These are phyloP conservation scores for Ophiosphaerella narmari DNA, from an alignment of 2,329 filamentous ascomycete genomes.

Conservation along the genomic window DNA sequence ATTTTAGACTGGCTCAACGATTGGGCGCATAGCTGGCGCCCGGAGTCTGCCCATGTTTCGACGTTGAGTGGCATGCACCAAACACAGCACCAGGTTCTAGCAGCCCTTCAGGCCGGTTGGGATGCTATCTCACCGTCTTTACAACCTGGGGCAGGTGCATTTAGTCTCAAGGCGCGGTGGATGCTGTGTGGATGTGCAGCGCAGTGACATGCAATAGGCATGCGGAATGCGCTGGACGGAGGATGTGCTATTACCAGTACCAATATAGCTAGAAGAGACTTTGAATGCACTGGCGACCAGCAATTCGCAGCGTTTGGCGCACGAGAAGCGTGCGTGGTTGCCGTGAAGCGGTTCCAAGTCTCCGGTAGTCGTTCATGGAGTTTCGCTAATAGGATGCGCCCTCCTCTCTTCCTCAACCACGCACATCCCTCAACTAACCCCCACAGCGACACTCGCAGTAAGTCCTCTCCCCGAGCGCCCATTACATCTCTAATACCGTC, in stretches of 20 bases:
- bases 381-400: constrained; percentile 30
- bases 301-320: constrained; percentile 18
- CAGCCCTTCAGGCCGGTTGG: constrained; percentile 13
- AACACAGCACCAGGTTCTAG: constrained; percentile 19
- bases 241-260: constrained; percentile 4
- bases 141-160: neutral
- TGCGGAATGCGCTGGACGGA: constrained; percentile 6
- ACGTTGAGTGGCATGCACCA: constrained; percentile 30
- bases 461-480: constrained; percentile 21
- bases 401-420: constrained; percentile 32
- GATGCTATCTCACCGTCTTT: constrained; percentile 20
- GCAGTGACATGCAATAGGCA: constrained; percentile 17
- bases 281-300: constrained; percentile 22
- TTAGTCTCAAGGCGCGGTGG: constrained; percentile 9
- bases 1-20: constrained; percentile 26
- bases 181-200: constrained; percentile 15
- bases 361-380: constrained; percentile 28
- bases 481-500: constrained; percentile 17
- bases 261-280: constrained; percentile 12
- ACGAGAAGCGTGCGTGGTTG: constrained; percentile 27
- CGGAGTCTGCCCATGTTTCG: constrained; percentile 37
- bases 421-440: constrained; percentile 21
- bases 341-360: constrained; percentile 30
- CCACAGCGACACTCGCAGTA: constrained; percentile 30
- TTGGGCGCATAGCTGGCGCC: constrained; percentile 40